A percentile compares a stretch with the other conserved stretches of the same genome.
Conservation (phyloP, 78 protist genomes). For the Dictyostelium capitatum region DNA sequence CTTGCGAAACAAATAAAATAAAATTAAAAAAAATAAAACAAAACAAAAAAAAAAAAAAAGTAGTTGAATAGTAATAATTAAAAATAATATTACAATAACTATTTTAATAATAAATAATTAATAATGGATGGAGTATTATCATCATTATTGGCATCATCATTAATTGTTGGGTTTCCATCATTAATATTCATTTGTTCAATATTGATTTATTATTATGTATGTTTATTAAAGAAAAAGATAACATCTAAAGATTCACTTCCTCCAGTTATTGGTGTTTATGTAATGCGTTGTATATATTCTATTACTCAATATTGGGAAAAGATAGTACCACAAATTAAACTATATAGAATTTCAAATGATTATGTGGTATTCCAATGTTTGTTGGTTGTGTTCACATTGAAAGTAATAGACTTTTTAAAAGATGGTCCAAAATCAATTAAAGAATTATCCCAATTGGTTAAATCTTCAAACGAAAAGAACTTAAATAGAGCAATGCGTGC, state of each 20-base stretch:
- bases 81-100: background rate
- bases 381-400: conserved; percentile 41
- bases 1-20: background rate
- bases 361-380: conserved; percentile 64
- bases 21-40: too few relatives aligned
- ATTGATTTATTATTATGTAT: conserved; percentile 26
- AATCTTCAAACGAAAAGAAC: conserved; percentile 4
- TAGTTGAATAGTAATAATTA: background rate
- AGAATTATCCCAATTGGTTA: conserved; percentile 22
- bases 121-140: conserved; percentile 56
- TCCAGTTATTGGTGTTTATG: conserved; percentile 38
- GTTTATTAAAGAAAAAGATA: conserved; percentile 20
- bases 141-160: conserved; percentile 71
- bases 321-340: conserved; percentile 46
- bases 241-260: conserved; percentile 43
- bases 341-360: conserved; percentile 47
- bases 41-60: too few relatives aligned
- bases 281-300: conserved; percentile 43
- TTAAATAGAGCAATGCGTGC: conserved; percentile 12
- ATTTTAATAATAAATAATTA: background rate
- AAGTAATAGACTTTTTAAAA: conserved; percentile 39
- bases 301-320: conserved; percentile 66
- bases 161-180: conserved; percentile 64
- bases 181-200: conserved; percentile 24
- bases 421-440: background rate